These are phyloP conservation scores for Scutellospora calospora DNA, from an alignment of 371 early-diverging fungal genomes.

Conservation along the genomic window DNA sequence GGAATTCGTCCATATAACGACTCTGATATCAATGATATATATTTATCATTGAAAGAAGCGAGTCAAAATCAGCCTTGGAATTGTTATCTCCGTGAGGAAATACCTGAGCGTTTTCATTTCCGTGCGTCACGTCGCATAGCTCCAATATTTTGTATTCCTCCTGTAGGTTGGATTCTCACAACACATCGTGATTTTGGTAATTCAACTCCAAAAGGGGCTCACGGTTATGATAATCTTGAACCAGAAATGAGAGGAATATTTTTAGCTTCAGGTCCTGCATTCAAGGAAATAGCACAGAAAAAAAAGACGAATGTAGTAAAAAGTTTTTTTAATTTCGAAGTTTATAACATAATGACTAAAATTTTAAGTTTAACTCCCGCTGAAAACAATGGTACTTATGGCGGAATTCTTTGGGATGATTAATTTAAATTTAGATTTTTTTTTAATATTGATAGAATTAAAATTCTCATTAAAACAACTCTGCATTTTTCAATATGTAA, in stretches of 20 bases:
- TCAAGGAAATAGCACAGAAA: slow-evolving; percentile 47
- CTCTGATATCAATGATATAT: slow-evolving; percentile 48
- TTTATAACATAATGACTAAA: slow-evolving; percentile 38
- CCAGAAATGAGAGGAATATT: slow-evolving; percentile 91
- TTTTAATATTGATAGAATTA: too few relatives aligned
- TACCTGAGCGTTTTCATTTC: slow-evolving; percentile 75
- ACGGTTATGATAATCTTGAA: slow-evolving; percentile 87
- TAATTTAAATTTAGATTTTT: too few relatives aligned
- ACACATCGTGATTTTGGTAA: slow-evolving; percentile 53
- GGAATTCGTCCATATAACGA: slow-evolving; percentile 59
- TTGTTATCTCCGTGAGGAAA: slow-evolving; percentile 64
- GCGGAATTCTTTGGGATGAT: slow-evolving; percentile 9
- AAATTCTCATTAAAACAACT: too few relatives aligned
- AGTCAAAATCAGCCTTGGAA: slow-evolving; percentile 61
- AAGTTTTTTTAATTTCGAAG: slow-evolving; percentile 41
- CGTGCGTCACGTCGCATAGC: slow-evolving; percentile 68
- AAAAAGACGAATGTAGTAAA: background rate
- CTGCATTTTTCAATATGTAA: too few relatives aligned
- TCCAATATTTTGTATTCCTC: slow-evolving; percentile 78
- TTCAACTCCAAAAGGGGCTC: slow-evolving; percentile 68
- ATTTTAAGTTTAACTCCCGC: slow-evolving; percentile 38
- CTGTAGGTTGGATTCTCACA: slow-evolving; percentile 60
- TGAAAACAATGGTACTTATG: slow-evolving; percentile 39
- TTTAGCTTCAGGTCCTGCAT: slow-evolving; percentile 82
- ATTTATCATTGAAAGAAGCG: slow-evolving; percentile 53